A percentile compares a stretch with the other conserved stretches of the same genome.
Conservation (phyloP, 106 monocot genomes). For the Cymbidium sinense region DNA sequence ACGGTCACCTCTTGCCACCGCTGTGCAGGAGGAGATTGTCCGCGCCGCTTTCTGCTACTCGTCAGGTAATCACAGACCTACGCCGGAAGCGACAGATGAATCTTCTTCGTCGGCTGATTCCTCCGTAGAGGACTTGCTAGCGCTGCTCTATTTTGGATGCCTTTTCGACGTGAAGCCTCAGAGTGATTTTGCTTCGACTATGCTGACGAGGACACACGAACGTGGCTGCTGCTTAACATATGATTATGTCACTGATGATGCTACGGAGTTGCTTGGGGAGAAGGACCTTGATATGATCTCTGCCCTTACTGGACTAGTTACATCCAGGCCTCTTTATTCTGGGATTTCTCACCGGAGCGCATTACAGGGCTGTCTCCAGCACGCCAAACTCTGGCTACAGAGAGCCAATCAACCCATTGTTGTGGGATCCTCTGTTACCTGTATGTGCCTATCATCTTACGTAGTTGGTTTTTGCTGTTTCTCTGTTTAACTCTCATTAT, state of each 20-base stretch:
- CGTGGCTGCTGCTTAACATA: slow-evolving; percentile 83
- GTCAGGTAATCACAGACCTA: not conserved
- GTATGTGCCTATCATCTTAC: slow-evolving; percentile 24
- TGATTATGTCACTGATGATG: slow-evolving; percentile 85
- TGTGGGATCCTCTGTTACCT: slow-evolving; percentile 40
- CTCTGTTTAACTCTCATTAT: not conserved
- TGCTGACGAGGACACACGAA: slow-evolving; percentile 82
- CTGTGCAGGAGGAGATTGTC: slow-evolving; percentile 64
- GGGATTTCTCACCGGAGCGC: slow-evolving; percentile 66
- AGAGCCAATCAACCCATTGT: slow-evolving; percentile 45
- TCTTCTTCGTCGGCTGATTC: not conserved
- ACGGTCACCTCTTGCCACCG: slow-evolving; percentile 51
- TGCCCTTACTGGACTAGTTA: slow-evolving; percentile 34
- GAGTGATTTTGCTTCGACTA: slow-evolving; percentile 64
- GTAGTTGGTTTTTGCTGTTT: not conserved
- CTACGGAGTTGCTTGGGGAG: slow-evolving; percentile 61
- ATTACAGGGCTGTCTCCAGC: slow-evolving; percentile 44
- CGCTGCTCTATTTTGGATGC: slow-evolving; percentile 64
- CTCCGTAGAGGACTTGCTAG: slow-evolving; percentile 51
- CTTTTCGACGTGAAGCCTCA: slow-evolving; percentile 82
- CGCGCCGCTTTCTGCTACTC: slow-evolving; percentile 7
- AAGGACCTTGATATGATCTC: slow-evolving; percentile 67
- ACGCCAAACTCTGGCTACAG: slow-evolving; percentile 60
- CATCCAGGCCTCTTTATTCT: slow-evolving; percentile 44
- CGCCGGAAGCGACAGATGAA: not conserved